Base-by-base conservation (phyloP, 208 protist species). In the Acanthamoeba sp. region DNA sequence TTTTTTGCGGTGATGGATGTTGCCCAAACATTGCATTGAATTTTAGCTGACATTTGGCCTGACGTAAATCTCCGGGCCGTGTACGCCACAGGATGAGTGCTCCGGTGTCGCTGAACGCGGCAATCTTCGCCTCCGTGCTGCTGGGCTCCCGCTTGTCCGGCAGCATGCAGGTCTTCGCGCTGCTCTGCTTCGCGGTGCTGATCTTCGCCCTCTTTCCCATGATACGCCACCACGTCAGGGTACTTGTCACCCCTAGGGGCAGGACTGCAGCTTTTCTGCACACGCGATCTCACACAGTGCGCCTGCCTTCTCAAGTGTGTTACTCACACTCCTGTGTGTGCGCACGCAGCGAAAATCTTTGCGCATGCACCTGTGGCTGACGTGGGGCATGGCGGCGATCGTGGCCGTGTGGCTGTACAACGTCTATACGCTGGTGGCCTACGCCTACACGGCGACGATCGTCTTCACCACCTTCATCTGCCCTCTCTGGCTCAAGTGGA, bases 141-240 rank as follows among this genome's bases (percentile, higher is more conserved):
- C 73, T 96, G n/a, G 95, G 66, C 29, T 96, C 95, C 22, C 91
- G 95, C 62, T 50, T 96, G 42, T 62, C 95, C 27, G 76, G 48
- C n/a, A 95, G 71, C 66, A 96, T 93, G n/a, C 95, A 96, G 50
- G 95, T 96, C 34, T 96, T 96, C 91, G 93, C 95, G 29, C 59
- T 96, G 14, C 93, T 96, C 57, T 85, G 62, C 3, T 94, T 91
- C 76, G 85, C 95, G 14, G 95, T 96, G 24, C 45, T 95, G 90
- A 89, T 80, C 14, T 96, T 96, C 93, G 95, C 95, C 4, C 52
- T 96, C 5, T 94, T 91, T 52, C 95, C 95, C 27, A 95, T 96
- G 32, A 50, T 95, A 10, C 69, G 94, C 64, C 95, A 94, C 38
- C 95, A 95, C 55, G 45, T 96, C 40, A 96, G 94, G 62, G 48